Conservation (phyloP, 225 moss, liverwort and hornwort species). For the Takakia lepidozioides region DNA sequence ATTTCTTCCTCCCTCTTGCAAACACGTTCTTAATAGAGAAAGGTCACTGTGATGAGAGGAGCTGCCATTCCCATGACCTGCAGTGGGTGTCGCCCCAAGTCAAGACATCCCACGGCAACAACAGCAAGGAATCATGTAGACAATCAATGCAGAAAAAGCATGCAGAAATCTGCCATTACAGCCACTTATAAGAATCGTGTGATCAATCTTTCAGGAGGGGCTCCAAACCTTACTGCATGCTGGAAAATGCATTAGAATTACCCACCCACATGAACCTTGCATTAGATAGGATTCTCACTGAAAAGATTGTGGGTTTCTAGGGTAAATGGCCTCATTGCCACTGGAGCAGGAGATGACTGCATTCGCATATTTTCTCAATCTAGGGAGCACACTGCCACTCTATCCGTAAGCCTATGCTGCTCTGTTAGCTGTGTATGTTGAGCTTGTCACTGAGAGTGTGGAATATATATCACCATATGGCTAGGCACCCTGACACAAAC, state of each 20-base stretch:
- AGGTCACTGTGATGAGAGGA: neutral
- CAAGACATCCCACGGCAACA: neutral
- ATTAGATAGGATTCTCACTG: too few relatives aligned
- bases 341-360: slow-evolving; percentile 84
- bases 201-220: too few relatives aligned
- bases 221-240: too few relatives aligned
- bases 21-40: too few relatives aligned
- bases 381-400: slow-evolving; percentile 9
- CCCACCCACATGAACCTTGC: too few relatives aligned
- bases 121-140: too few relatives aligned
- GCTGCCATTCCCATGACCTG: neutral
- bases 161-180: too few relatives aligned
- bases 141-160: too few relatives aligned
- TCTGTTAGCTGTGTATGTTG: neutral
- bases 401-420: neutral
- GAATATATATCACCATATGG: neutral
- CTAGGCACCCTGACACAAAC: neutral
- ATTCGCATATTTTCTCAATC: slow-evolving; percentile 72
- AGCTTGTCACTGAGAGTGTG: neutral
- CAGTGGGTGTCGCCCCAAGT: neutral
- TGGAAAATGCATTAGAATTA: too few relatives aligned
- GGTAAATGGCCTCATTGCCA: slow-evolving; percentile 72
- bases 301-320: slow-evolving; percentile 24
- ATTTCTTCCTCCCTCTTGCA: too few relatives aligned
- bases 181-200: too few relatives aligned